Conservation (phyloP, 2,329 filamentous ascomycete species). For the Phaeosphaeriaceae sp. region DNA sequence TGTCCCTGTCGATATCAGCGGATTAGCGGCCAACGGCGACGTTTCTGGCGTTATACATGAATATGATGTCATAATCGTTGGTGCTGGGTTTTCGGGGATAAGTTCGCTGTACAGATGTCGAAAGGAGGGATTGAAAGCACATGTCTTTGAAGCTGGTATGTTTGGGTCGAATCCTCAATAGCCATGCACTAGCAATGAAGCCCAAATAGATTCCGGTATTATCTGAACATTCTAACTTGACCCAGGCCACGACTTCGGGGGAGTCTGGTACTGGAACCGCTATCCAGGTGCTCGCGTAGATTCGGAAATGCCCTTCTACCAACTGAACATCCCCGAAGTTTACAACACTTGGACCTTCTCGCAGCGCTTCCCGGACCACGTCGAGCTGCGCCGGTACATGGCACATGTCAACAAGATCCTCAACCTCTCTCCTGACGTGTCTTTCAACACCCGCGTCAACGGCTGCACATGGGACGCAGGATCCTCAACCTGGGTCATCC, state of each 20-base stretch:
- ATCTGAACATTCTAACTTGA: neutral
- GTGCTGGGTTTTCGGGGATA: constrained; percentile 21
- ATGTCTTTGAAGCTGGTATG: constrained; percentile 28
- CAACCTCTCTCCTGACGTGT: constrained; percentile 28
- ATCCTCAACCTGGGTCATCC: constrained; percentile 53
- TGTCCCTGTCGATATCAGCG: neutral
- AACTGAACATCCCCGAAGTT: constrained; percentile 36
- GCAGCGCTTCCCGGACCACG: constrained; percentile 30
- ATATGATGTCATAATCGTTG: constrained; percentile 11
- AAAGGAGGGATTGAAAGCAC: constrained; percentile 27
- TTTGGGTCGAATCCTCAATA: no score
- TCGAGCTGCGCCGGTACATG: constrained; percentile 34
- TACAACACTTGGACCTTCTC: constrained; percentile 34
- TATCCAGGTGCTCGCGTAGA: constrained; percentile 44
- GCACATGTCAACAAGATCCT: constrained; percentile 30
- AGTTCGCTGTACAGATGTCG: constrained; percentile 21
- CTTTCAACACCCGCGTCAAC: constrained; percentile 54
- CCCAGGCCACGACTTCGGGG: constrained; percentile 20
- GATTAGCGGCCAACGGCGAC: neutral
- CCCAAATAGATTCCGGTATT: no score
- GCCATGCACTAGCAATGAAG: neutral
- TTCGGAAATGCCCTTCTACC: constrained; percentile 38
- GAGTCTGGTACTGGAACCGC: constrained; percentile 32
- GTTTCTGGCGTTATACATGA: neutral
- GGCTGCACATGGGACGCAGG: constrained; percentile 51